These are phyloP conservation scores for Xylariaceae sp. DNA, from an alignment of 2,329 filamentous ascomycete species.

Conservation along the genomic window DNA sequence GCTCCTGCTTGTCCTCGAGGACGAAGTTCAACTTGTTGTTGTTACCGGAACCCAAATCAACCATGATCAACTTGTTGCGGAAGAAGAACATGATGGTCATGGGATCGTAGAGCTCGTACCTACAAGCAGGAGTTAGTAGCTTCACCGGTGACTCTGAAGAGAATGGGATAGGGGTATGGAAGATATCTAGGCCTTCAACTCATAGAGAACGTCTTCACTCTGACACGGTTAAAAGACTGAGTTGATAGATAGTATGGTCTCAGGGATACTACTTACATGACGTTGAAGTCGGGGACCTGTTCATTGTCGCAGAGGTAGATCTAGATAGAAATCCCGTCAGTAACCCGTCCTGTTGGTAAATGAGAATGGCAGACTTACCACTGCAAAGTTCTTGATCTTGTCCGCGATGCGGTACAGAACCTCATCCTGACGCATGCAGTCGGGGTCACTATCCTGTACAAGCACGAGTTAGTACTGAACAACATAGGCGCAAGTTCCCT, in stretches of 20 bases:
- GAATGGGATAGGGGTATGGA: too few species aligned
- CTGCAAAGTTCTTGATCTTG: conserved; percentile 86
- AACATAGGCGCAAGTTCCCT: not conserved
- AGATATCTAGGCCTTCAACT: too few species aligned
- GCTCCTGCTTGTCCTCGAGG: conserved; percentile 93
- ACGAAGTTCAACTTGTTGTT: conserved; percentile 99
- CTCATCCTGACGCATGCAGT: conserved; percentile 75
- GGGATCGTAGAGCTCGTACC: conserved; percentile 80
- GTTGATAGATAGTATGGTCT: not conserved
- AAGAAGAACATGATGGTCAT: conserved; percentile 98
- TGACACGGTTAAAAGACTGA: not conserved
- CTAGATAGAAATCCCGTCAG: conserved; percentile 10
- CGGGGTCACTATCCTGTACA: conserved; percentile 76
- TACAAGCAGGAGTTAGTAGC: conserved; percentile 1
- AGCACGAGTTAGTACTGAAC: conserved; percentile 64
- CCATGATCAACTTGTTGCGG: conserved; percentile 98
- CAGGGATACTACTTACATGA: conserved; percentile 51
- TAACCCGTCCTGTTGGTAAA: not conserved
- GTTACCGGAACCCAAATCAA: conserved; percentile 95
- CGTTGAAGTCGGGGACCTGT: conserved; percentile 85
- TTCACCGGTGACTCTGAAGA: not conserved
- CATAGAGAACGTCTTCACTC: not conserved
- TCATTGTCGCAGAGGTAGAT: conserved; percentile 94
- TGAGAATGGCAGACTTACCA: conserved; percentile 29
- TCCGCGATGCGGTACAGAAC: conserved; percentile 93